phyloP scores from a whole-genome alignment of 768 basidiomycete genomes.

The Mrakia blollopis region DNA sequence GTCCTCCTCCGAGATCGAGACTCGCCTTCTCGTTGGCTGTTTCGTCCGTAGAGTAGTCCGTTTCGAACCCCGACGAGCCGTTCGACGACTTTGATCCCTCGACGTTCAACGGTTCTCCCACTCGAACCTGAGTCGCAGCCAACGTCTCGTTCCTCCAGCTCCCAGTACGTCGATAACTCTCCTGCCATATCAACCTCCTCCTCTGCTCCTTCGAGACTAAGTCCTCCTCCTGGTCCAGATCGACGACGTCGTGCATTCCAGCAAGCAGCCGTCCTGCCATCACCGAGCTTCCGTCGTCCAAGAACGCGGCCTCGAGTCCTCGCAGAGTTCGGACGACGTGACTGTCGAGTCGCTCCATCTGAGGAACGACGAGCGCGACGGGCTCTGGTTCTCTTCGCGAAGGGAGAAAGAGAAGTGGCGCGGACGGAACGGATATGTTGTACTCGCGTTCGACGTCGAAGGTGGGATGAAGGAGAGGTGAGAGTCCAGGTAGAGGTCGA shows the following conservation, averaged over 20 bases:
- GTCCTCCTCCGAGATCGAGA: conserved; percentile 3
- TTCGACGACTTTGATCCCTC: background rate
- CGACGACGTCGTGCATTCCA: background rate
- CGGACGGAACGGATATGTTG: too few species aligned
- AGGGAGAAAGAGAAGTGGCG: too few species aligned
- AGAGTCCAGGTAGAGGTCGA: background rate
- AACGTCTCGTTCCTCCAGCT: background rate
- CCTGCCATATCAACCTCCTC: background rate
- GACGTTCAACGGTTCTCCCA: background rate
- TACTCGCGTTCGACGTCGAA: background rate
- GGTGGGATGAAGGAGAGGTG: background rate
- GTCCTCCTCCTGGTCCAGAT: background rate
- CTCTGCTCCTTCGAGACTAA: background rate
- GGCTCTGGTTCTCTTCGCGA: too few species aligned
- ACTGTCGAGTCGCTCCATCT: background rate
- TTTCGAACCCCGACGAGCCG: background rate
- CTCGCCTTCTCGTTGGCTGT: background rate
- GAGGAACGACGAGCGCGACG: too few species aligned
- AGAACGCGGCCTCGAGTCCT: background rate
- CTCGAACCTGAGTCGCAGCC: background rate
- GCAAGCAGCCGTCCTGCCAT: background rate
- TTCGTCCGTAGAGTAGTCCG: background rate
- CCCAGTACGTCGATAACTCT: background rate
- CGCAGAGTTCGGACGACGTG: background rate
- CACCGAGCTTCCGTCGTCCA: background rate